These are phyloP conservation scores for Ophiostoma ulmi DNA, from an alignment of 2,329 filamentous ascomycete species.

Conservation along the genomic window DNA sequence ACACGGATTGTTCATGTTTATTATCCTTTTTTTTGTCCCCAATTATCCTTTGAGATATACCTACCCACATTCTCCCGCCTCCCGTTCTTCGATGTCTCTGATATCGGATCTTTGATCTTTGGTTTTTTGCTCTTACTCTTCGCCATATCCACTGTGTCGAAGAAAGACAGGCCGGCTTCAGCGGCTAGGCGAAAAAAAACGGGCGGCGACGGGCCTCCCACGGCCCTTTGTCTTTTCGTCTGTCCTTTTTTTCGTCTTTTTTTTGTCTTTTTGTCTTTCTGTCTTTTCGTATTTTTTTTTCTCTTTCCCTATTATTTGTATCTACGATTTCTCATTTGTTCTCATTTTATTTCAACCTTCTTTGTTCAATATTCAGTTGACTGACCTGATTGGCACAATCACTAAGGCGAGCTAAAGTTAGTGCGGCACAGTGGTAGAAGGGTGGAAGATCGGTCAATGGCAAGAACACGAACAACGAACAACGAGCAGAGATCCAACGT, in stretches of 20 bases:
- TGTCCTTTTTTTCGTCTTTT: neutral
- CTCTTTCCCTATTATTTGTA: too few relatives aligned
- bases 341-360: neutral
- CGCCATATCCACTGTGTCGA: neutral
- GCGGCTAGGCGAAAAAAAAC: neutral
- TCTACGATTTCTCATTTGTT: too few relatives aligned
- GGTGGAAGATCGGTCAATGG: neutral
- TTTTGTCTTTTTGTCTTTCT: neutral
- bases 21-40: neutral
- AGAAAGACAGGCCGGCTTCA: neutral
- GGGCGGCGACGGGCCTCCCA: slow-evolving; percentile 5
- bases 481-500: neutral
- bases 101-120: neutral
- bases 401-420: neutral
- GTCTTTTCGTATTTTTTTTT: neutral
- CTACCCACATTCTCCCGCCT: neutral
- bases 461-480: neutral
- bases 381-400: neutral
- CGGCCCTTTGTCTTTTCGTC: neutral
- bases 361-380: neutral
- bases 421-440: neutral
- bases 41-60: neutral
- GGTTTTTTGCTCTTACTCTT: neutral
- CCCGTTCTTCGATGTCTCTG: neutral
- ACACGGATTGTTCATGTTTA: neutral